Evolutionary conservation across 2,329 filamentous ascomycete genomes (phyloP).

Genomic region (Fusarium miscanthi): DNA sequence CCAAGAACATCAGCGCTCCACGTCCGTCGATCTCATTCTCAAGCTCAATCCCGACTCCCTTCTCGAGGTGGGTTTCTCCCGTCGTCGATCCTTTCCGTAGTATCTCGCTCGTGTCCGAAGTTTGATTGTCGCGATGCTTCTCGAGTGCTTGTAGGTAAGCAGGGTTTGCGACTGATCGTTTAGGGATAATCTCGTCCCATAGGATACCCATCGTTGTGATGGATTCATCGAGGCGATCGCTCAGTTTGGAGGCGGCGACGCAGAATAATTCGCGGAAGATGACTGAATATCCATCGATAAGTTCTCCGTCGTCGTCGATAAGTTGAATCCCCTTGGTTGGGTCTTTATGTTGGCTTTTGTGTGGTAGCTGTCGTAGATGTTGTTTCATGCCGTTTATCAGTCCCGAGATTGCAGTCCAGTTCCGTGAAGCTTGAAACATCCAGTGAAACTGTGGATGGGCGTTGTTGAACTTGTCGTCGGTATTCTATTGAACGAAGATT

Average conservation of each 20-base stretch:
- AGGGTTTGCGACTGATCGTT: constrained; percentile 57
- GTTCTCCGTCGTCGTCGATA: constrained; percentile 64
- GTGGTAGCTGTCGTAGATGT: constrained; percentile 68
- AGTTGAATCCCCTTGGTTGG: constrained; percentile 52
- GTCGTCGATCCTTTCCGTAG: constrained; percentile 20
- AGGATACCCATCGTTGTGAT: constrained; percentile 74
- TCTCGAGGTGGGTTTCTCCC: constrained; percentile 52
- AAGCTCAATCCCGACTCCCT: constrained; percentile 47
- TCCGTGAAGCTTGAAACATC: constrained; percentile 83
- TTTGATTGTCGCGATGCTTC: not conserved
- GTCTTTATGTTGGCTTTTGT: constrained; percentile 30
- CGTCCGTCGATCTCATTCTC: constrained; percentile 63
- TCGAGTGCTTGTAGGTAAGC: constrained; percentile 26
- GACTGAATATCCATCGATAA: constrained; percentile 76
- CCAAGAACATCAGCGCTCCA: constrained; percentile 84
- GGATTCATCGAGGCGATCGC: constrained; percentile 71
- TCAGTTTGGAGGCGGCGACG: constrained; percentile 77
- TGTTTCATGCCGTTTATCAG: constrained; percentile 77
- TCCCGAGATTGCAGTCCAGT: constrained; percentile 76
- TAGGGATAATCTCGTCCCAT: constrained; percentile 80
- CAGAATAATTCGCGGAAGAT: constrained; percentile 88
- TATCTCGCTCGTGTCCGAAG: not conserved
- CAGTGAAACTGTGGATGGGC: constrained; percentile 85
- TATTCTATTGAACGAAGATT: constrained; percentile 39
- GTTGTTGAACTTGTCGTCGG: constrained; percentile 79